Percentiles rank a stretch among this genome's conserved stretches.
These are phyloP conservation scores for Diplotaxis tenuifolia DNA, from an alignment of 345 rosid species.

Conservation along the genomic window DNA sequence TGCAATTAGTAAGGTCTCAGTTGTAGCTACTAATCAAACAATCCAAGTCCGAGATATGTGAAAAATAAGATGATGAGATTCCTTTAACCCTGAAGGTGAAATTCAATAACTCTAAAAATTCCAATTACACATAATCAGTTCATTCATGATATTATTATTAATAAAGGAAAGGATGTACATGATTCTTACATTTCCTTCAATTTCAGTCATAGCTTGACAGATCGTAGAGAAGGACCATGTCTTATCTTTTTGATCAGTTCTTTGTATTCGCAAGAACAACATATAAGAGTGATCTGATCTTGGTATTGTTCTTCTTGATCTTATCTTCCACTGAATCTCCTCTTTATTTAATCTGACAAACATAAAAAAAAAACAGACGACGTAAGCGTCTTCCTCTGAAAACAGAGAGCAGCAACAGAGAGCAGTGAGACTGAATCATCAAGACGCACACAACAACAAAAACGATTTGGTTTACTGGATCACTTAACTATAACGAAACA, in stretches of 20 bases:
- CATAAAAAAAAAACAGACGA: not conserved
- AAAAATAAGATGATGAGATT: constrained; percentile 19
- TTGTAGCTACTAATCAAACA: not conserved
- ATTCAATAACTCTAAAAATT: not conserved
- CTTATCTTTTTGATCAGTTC: not conserved
- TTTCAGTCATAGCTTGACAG: not conserved
- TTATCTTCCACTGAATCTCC: not conserved
- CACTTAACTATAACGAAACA: not conserved
- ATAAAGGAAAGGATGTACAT: not conserved
- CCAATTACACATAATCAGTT: not conserved
- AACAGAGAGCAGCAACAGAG: too few relatives aligned
- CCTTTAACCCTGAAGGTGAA: not conserved
- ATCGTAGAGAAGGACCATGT: not conserved
- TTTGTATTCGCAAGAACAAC: not conserved
- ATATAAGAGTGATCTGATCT: not conserved
- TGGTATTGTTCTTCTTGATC: not conserved
- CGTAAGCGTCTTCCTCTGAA: too few relatives aligned
- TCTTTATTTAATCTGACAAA: not conserved
- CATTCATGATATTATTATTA: not conserved
- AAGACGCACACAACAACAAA: not conserved
- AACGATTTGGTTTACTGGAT: not conserved
- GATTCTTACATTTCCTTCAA: not conserved
- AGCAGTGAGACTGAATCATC: not conserved
- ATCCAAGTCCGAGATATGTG: not conserved
- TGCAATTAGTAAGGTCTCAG: constrained; percentile 2